Evolutionary conservation across 23 red algal genomes (phyloP).

Genomic region (Cyanidioschyzon merolae): DNA sequence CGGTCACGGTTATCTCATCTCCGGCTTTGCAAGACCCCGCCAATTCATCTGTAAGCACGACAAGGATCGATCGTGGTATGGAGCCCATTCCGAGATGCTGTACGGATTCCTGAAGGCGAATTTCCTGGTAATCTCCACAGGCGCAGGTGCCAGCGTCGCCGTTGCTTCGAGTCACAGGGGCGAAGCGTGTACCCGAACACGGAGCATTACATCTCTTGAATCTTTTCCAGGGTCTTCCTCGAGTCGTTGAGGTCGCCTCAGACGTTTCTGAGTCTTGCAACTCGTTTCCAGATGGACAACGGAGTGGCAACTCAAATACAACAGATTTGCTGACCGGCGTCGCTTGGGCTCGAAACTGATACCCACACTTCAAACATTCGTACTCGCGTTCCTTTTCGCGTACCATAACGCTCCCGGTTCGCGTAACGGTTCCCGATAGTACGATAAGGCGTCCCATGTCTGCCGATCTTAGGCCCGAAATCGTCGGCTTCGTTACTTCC

Average conservation of each 20-base stretch:
- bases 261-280: not conserved
- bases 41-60: slow-evolving; percentile 80
- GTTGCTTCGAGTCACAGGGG: not conserved
- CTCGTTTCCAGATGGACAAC: slow-evolving; percentile 37
- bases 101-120: slow-evolving; percentile 77
- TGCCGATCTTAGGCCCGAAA: slow-evolving; percentile 43
- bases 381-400: slow-evolving; percentile 51
- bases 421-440: slow-evolving; percentile 65
- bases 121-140: slow-evolving; percentile 82
- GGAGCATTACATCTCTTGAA: not conserved
- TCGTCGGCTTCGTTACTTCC: slow-evolving; percentile 28
- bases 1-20: slow-evolving; percentile 70
- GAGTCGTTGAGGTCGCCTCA: not conserved
- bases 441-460: slow-evolving; percentile 61
- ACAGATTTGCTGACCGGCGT: slow-evolving; percentile 38
- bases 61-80: slow-evolving; percentile 69
- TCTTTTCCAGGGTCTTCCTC: not conserved
- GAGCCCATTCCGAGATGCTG: slow-evolving; percentile 71
- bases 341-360: slow-evolving; percentile 42
- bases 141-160: not conserved
- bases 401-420: slow-evolving; percentile 65
- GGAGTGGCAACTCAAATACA: slow-evolving; percentile 44
- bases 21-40: slow-evolving; percentile 82
- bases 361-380: slow-evolving; percentile 54
- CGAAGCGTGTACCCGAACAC: not conserved